Base-by-base conservation (phyloP, 1,139 yeast genomes). In the Citeromyces siamensis region DNA sequence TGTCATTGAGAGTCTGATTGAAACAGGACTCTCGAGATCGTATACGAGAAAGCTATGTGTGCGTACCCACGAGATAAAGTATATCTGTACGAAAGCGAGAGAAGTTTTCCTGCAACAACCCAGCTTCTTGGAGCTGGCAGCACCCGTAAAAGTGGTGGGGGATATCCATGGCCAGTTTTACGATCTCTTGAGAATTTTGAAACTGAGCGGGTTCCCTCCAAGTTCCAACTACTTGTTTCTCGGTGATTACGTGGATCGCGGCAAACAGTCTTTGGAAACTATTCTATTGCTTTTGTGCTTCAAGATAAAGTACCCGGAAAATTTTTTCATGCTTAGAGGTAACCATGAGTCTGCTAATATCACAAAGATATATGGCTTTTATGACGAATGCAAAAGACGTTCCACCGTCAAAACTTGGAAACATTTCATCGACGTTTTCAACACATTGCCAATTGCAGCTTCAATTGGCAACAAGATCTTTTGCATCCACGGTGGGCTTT, bases 171-270 rank as follows among this genome's bases (percentile, higher is more conserved):
- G 98, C 14, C 98, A 90, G 56, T 90, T 79, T 58, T 83, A 86
- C 37, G 98, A 90, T 58, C 64, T 90, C 48, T 77, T 90, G 45
- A 72, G 97, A 46, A 70, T 90, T 47, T 90, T 90, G 58, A 86
- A 94, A 36, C 85, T 84, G 62, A 88, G 97, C 63, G 98, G 97
- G 17, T 90, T 85, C 59, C 98, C 98, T n/a, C 98, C 98, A 3
- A 75, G 83, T 43, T 75, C 95, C 14, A 90, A 90, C 56, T 90
- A 86, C 59, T 64, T 90, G 43, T 88, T 90, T 49, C 59, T 90
- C 39, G 98, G 98, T 12, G 98, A 90, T 58, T 90, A 90, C 55
- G 98, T 90, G 35, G 98, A 90, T 59, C 71, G 98, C 46, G 98
- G 98, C 34, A 86, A 88, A 57, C 96, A 90, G 58, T 78, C 93